phyloP scores from a whole-genome alignment of 23 red algal species.

The Gracilaria caudata region DNA sequence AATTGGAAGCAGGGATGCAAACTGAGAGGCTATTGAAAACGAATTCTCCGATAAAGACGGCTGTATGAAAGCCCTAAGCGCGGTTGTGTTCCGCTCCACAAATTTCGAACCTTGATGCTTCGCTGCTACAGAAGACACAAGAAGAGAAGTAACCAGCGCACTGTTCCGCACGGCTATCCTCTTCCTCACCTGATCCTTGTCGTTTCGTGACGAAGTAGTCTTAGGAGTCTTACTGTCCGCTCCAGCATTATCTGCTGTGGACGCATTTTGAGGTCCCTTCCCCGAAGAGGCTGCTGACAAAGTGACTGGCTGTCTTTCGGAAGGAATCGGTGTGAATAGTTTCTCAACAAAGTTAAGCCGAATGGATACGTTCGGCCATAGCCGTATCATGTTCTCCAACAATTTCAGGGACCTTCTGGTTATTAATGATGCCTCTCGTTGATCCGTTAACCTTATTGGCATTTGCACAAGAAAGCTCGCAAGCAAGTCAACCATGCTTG shows the following conservation, averaged over 20 bases:
- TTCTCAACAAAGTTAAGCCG: conserved; percentile 64
- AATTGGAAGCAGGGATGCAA: conserved; percentile 45
- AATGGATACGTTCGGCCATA: conserved; percentile 71
- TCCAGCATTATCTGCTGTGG: background rate
- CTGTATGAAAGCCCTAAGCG: conserved; percentile 48
- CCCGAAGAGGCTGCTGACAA: conserved; percentile 20
- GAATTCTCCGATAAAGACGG: conserved; percentile 60
- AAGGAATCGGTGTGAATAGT: conserved; percentile 20
- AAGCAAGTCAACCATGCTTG: conserved; percentile 68
- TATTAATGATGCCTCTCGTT: conserved; percentile 50
- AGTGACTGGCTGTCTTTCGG: conserved; percentile 40
- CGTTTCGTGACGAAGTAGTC: conserved; percentile 7
- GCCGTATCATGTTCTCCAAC: conserved; percentile 41
- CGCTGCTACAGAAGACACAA: conserved; percentile 49
- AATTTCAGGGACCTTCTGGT: conserved; percentile 57
- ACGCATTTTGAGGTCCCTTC: background rate
- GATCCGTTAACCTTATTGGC: conserved; percentile 57
- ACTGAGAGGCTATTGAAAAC: conserved; percentile 46
- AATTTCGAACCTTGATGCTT: conserved; percentile 64
- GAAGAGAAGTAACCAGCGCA: conserved; percentile 65
- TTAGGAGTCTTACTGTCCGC: conserved; percentile 10
- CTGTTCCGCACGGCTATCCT: conserved; percentile 46
- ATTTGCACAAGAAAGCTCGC: conserved; percentile 72
- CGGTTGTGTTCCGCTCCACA: conserved; percentile 44
- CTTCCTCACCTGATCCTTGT: conserved; percentile 47